phyloP scores from a whole-genome alignment of 495 filamentous ascomycete species.

The Aspergillus campestris region DNA sequence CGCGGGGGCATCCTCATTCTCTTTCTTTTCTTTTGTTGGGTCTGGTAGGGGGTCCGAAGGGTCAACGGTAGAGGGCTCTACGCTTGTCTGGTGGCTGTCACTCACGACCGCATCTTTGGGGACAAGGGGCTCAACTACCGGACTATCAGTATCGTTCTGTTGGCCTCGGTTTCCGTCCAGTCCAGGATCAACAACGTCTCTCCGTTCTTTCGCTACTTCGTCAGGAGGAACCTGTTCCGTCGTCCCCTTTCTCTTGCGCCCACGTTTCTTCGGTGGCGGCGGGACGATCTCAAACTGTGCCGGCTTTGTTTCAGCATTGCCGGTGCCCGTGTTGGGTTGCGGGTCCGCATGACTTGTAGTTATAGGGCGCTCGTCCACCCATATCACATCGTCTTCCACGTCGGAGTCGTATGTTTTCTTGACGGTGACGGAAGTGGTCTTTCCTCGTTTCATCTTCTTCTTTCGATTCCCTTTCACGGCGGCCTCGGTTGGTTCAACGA shows the following conservation, averaged over 20 bases:
- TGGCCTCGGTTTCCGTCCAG: neutral
- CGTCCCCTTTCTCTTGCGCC: constrained; percentile 37
- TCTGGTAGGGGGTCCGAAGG: neutral
- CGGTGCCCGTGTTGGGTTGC: neutral
- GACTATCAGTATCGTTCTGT: neutral
- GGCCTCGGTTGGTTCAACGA: neutral
- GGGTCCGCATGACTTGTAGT: neutral
- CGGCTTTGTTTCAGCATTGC: neutral
- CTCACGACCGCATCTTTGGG: no score
- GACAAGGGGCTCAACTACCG: no score
- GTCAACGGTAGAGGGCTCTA: no score
- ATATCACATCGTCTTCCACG: constrained; percentile 29
- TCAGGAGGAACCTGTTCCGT: constrained; percentile 11
- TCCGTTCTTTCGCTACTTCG: neutral
- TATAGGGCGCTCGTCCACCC: constrained; percentile 26
- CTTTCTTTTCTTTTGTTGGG: constrained; percentile 1
- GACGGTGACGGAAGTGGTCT: constrained; percentile 24
- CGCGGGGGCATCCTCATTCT: constrained; percentile 4
- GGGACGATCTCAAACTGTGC: neutral
- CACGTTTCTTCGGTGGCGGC: constrained; percentile 32
- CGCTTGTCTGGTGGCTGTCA: no score
- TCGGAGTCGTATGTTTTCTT: constrained; percentile 20
- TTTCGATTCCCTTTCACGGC: constrained; percentile 24
- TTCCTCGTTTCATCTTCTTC: constrained; percentile 33
- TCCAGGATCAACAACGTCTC: neutral